phyloP scores from a whole-genome alignment of 495 filamentous ascomycete genomes.

The Trichocladium antarcticum region DNA sequence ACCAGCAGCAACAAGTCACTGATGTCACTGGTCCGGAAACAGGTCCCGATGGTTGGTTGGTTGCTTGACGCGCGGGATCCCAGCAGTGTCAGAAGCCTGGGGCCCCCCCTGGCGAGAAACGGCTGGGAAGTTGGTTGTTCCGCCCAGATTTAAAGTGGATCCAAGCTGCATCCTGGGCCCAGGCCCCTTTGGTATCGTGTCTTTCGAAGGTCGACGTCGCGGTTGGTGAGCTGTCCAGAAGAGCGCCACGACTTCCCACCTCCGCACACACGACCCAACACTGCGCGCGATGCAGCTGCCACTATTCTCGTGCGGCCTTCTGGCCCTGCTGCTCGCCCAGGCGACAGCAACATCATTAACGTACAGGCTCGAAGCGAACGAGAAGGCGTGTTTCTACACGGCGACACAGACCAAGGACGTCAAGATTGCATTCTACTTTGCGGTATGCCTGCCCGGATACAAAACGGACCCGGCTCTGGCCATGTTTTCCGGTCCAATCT shows the following conservation, averaged over 20 bases:
- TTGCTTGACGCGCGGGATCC: not conserved
- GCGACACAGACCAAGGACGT: conserved; percentile 59
- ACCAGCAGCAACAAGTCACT: conserved; percentile 7
- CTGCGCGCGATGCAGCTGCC: conserved; percentile 39
- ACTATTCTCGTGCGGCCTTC: conserved; percentile 42
- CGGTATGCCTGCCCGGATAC: conserved; percentile 46
- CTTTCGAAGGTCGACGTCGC: conserved; percentile 19
- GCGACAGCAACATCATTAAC: conserved; percentile 82
- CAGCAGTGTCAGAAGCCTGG: not conserved
- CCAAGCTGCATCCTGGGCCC: not conserved
- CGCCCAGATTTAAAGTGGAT: conserved; percentile 12
- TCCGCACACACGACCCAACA: conserved; percentile 4
- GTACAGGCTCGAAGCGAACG: conserved; percentile 81
- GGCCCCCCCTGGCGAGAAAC: not conserved
- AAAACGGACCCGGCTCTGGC: not conserved
- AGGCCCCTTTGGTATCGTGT: conserved; percentile 5
- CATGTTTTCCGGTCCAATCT: not conserved
- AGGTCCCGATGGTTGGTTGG: conserved; percentile 1
- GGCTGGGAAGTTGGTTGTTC: conserved; percentile 20
- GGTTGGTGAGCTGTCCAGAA: conserved; percentile 20
- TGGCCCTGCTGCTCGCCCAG: conserved; percentile 50
- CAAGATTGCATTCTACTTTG: conserved; percentile 98
- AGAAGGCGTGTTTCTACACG: conserved; percentile 91
- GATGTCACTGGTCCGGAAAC: conserved; percentile 22
- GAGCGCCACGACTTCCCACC: conserved; percentile 6